Evolutionary conservation across 1,284 basidiomycete species (phyloP).

Genomic region (Psilocybe mexicana): DNA sequence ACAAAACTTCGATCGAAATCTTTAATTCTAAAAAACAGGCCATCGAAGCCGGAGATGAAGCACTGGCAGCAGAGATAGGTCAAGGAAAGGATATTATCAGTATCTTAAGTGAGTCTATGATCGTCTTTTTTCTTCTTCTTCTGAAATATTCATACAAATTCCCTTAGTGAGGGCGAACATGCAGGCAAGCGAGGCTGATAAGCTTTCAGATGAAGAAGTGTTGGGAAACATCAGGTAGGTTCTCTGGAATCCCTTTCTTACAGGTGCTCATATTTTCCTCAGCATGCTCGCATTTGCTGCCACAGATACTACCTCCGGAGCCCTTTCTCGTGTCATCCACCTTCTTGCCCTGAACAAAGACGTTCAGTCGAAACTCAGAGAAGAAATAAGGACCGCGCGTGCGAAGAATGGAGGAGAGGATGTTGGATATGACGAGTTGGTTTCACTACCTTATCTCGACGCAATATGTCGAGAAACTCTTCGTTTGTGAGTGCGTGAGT

Average conservation of each 20-base stretch:
- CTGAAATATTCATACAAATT: neutral
- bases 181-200: neutral
- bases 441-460: slow-evolving; percentile 43
- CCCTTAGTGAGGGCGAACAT: neutral
- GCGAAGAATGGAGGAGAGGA: slow-evolving; percentile 17
- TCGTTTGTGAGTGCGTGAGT: slow-evolving; percentile 30
- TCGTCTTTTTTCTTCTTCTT: neutral
- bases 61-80: slow-evolving; percentile 32
- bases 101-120: slow-evolving; percentile 38
- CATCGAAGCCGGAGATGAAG: slow-evolving; percentile 36
- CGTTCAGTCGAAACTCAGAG: slow-evolving; percentile 39
- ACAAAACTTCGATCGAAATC: slow-evolving; percentile 37
- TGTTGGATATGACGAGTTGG: slow-evolving; percentile 37
- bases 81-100: slow-evolving; percentile 49
- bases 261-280: no score
- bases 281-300: slow-evolving; percentile 36
- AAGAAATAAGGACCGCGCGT: slow-evolving; percentile 36
- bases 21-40: slow-evolving; percentile 39
- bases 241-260: neutral
- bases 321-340: slow-evolving; percentile 38
- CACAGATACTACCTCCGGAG: slow-evolving; percentile 45
- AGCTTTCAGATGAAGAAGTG: neutral
- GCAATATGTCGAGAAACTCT: slow-evolving; percentile 45
- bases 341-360: slow-evolving; percentile 37
- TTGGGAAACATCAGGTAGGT: neutral